phyloP scores from a whole-genome alignment of 164 flowering plant species.

The Warburgia ugandensis region DNA sequence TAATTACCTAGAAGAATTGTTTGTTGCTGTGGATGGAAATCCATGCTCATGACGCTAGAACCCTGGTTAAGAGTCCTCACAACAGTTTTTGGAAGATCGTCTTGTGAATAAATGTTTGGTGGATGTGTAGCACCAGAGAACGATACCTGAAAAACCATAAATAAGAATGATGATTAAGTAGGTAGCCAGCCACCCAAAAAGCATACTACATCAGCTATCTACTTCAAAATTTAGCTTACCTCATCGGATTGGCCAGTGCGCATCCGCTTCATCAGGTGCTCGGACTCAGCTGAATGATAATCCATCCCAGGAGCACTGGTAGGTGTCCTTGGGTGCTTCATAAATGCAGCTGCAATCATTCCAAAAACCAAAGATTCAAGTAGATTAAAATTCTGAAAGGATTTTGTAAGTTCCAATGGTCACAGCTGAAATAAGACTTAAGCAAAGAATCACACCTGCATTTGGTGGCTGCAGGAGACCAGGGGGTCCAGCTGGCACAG shows the following conservation, averaged over 20 bases:
- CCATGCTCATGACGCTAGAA: conserved; percentile 73
- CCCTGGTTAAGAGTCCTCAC: conserved; percentile 54
- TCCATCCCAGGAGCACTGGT: conserved; percentile 55
- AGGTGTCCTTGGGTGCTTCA: conserved; percentile 67
- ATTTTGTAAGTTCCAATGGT: no score
- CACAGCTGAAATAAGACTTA: no score
- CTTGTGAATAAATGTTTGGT: conserved; percentile 50
- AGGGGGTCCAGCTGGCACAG: conserved; percentile 16
- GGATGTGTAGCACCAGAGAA: conserved; percentile 54
- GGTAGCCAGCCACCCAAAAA: no score
- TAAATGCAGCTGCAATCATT: conserved; percentile 39
- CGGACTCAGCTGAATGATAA: conserved; percentile 63
- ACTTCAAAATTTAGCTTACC: conserved; percentile 24
- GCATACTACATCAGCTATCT: no score
- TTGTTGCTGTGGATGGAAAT: conserved; percentile 77
- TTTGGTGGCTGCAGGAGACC: conserved; percentile 16
- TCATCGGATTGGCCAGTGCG: conserved; percentile 65
- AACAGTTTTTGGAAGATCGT: conserved; percentile 68
- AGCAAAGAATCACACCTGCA: conserved; percentile 11
- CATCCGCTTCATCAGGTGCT: conserved; percentile 64
- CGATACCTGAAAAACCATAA: conserved; percentile 31
- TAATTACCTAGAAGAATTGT: conserved; percentile 58
- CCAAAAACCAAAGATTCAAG: background rate
- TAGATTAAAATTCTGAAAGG: no score
- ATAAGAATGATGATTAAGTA: background rate